Conservation (phyloP, 345 rosid genomes). For the Conringia planisiliqua region DNA sequence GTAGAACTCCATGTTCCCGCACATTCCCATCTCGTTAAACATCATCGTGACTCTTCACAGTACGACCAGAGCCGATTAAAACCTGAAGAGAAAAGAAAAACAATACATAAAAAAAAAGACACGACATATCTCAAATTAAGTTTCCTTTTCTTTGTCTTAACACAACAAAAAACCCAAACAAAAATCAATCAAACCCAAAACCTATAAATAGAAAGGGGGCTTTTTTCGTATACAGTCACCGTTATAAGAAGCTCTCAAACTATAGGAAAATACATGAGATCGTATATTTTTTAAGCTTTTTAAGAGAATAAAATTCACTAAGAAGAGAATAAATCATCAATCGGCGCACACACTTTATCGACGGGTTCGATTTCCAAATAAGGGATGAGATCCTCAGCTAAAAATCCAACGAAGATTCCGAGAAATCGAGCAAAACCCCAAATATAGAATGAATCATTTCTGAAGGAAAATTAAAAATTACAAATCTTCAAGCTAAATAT, state of each 20-base stretch:
- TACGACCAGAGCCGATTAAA: neutral
- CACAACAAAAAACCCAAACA: neutral
- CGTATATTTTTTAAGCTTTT: neutral
- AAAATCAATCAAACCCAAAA: neutral
- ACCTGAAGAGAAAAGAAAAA: neutral
- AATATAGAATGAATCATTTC: conserved; percentile 14
- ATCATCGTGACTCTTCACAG: conserved; percentile 38
- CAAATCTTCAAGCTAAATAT: neutral
- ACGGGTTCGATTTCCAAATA: neutral
- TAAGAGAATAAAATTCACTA: neutral
- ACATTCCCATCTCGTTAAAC: conserved; percentile 79
- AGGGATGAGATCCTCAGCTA: conserved; percentile 13
- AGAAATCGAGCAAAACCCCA: neutral
- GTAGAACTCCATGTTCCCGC: conserved; percentile 77
- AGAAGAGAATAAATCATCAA: neutral
- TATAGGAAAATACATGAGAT: neutral
- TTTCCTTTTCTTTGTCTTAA: neutral
- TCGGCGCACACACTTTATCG: neutral
- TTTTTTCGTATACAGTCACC: neutral
- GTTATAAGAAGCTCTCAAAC: neutral
- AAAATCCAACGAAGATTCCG: neutral
- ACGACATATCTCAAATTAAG: neutral
- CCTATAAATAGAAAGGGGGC: neutral
- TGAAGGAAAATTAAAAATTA: neutral
- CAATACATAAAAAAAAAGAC: neutral